phyloP scores from a whole-genome alignment of 129 eudicot species.

The Sambucus nigra region DNA sequence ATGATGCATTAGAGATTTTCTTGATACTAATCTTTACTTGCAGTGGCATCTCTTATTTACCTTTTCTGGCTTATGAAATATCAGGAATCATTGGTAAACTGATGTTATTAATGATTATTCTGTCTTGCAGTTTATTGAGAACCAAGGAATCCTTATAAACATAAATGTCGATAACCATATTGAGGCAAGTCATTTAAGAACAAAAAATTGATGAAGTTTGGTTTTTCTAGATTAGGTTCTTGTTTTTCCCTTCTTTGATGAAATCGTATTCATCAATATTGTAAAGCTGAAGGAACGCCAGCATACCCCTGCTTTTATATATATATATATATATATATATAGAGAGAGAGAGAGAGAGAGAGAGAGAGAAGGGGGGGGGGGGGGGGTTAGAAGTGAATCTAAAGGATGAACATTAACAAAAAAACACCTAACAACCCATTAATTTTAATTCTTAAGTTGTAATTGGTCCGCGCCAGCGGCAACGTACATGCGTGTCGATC shows the following conservation, averaged over 20 bases:
- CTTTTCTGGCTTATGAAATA: background rate
- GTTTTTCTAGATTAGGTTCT: background rate
- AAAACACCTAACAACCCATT: too few species aligned
- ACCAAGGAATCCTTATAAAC: conserved; percentile 56
- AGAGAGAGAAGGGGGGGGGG: too few species aligned
- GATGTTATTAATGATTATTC: conserved; percentile 12
- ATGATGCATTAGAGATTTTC: background rate
- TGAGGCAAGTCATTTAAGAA: conserved; percentile 47
- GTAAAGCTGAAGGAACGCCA: background rate
- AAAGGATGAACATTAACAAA: too few species aligned
- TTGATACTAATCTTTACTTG: background rate
- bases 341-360: too few species aligned
- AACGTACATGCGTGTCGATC: too few species aligned
- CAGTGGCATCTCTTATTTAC: background rate
- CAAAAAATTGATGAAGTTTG: conserved; percentile 8
- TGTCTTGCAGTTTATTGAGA: conserved; percentile 63
- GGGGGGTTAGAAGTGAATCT: too few species aligned
- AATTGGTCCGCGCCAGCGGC: too few species aligned
- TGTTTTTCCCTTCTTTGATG: background rate
- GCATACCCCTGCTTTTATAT: conserved; percentile 1
- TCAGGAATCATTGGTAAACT: conserved; percentile 1
- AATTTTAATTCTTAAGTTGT: too few species aligned
- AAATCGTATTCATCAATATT: background rate
- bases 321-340: too few species aligned
- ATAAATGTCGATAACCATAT: conserved; percentile 57